Evolutionary conservation across 176 grass and related monocot species (phyloP).

Genomic region (Aegilops speltoides): DNA sequence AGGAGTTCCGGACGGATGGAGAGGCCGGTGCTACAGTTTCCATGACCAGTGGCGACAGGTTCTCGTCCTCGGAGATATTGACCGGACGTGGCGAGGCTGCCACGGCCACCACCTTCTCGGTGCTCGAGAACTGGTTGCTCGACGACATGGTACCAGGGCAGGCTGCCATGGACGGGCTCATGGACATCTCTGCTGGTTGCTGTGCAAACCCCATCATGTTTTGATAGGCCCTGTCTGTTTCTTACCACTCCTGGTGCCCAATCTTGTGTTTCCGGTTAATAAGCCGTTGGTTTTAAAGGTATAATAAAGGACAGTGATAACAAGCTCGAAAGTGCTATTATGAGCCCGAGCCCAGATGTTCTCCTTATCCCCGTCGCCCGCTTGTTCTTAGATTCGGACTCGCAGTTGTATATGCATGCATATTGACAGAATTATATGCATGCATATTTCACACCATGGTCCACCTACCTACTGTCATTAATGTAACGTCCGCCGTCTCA

Average conservation of each 20-base stretch:
- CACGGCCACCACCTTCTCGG: conserved; percentile 26
- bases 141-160: conserved; percentile 44
- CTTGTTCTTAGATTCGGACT: too few relatives aligned
- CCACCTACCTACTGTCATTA: too few relatives aligned
- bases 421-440: too few relatives aligned
- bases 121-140: conserved; percentile 58
- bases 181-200: conserved; percentile 37
- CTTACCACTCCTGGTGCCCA: background rate
- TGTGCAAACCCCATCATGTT: conserved; percentile 60
- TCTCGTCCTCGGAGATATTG: conserved; percentile 17
- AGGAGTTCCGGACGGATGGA: conserved; percentile 27
- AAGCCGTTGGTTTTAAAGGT: conserved; percentile 32
- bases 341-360: too few relatives aligned
- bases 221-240: conserved; percentile 6
- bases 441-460: too few relatives aligned
- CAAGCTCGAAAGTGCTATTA: too few relatives aligned
- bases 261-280: conserved; percentile 45
- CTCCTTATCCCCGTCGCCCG: too few relatives aligned
- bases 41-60: background rate
- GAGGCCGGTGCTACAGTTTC: background rate
- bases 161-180: conserved; percentile 40
- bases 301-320: background rate
- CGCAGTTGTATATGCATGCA: too few relatives aligned
- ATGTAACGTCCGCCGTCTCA: too few relatives aligned
- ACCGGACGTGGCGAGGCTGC: background rate